phyloP scores from a whole-genome alignment of 2,329 filamentous ascomycete genomes.

The Pseudopithomyces maydicus region DNA sequence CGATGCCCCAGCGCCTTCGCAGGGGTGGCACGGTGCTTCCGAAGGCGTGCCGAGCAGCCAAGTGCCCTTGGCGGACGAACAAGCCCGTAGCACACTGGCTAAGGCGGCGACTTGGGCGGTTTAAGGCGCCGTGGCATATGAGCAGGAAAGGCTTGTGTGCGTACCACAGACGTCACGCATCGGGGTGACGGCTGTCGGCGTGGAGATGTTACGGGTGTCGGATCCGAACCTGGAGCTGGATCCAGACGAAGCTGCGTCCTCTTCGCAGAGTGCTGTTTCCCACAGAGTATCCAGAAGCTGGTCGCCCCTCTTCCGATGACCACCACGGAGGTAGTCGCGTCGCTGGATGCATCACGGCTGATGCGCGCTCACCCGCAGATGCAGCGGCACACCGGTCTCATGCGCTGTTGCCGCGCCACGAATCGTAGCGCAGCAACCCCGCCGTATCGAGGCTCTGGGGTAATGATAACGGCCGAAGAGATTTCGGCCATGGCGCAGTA shows the following conservation, averaged over 20 bases:
- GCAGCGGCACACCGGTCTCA: background rate
- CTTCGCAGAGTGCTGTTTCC: no score
- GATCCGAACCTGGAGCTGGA: no score
- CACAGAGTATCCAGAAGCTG: no score
- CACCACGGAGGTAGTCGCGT: background rate
- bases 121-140: slow-evolving; percentile 5
- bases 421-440: background rate
- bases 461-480: no score
- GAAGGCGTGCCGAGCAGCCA: background rate
- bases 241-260: no score
- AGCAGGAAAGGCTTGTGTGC: slow-evolving; percentile 10
- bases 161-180: background rate
- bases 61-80: slow-evolving; percentile 2
- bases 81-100: background rate
- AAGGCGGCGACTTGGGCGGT: background rate
- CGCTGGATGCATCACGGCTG: background rate
- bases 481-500: background rate
- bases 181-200: background rate
- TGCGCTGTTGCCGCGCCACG: background rate
- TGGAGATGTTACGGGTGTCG: no score
- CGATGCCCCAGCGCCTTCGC: background rate
- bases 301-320: no score
- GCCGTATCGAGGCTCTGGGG: background rate
- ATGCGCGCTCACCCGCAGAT: background rate
- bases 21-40: background rate